Conservation (phyloP, 2,329 filamentous ascomycete species). For the Sporothrix protearum region DNA sequence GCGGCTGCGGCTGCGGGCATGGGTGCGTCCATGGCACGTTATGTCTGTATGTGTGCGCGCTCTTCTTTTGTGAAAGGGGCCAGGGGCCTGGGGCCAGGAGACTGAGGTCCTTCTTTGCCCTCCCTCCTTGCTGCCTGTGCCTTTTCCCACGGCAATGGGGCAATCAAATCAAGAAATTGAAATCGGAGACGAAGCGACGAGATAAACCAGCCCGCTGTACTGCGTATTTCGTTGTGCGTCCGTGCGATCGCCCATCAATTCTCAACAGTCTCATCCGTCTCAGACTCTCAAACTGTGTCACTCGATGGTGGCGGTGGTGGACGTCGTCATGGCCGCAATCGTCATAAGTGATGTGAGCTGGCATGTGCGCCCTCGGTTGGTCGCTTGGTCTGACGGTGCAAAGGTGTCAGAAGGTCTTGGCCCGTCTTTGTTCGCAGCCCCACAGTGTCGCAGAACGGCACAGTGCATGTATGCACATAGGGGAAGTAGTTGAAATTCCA, state of each 20-base stretch:
- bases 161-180: background rate
- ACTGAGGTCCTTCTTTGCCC: background rate
- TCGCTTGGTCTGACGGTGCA: background rate
- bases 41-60: background rate
- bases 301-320: background rate
- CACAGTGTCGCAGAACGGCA: background rate
- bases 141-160: background rate
- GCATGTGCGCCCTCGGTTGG: constrained; percentile 2
- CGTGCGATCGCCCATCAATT: background rate
- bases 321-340: constrained; percentile 16
- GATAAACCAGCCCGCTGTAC: background rate
- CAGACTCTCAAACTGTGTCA: background rate
- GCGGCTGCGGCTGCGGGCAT: background rate
- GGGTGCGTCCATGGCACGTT: background rate
- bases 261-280: background rate
- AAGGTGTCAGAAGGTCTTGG: background rate
- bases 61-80: background rate
- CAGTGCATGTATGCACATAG: background rate
- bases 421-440: background rate
- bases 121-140: background rate
- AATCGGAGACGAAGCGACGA: background rate
- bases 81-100: background rate
- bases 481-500: background rate
- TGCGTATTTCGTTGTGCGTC: background rate
- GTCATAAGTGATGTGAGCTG: constrained; percentile 11